phyloP scores from a whole-genome alignment of 2,329 filamentous ascomycete species.

The Drechslerella coelobrocha region DNA sequence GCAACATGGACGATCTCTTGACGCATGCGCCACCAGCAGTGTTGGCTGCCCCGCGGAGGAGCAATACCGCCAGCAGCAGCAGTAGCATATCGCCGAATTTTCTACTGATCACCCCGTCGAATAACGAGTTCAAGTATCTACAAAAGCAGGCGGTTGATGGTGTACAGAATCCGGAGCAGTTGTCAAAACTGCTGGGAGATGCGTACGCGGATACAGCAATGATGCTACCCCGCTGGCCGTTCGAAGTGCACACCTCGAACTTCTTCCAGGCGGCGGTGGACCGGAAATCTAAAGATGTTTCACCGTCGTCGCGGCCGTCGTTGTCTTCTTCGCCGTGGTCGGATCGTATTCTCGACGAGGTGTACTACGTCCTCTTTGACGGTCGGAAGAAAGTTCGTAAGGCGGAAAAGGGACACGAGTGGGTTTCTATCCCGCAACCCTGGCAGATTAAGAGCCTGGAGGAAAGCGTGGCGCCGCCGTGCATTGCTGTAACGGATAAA shows the following conservation, averaged over 20 bases:
- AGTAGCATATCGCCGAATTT: constrained; percentile 33
- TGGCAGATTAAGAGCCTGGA: constrained; percentile 48
- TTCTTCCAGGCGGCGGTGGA: constrained; percentile 27
- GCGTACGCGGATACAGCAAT: constrained; percentile 43
- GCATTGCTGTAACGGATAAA: constrained; percentile 6
- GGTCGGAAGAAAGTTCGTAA: neutral
- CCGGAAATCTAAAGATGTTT: neutral
- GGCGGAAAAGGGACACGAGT: neutral
- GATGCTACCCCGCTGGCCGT: constrained; percentile 52
- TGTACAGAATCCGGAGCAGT: neutral
- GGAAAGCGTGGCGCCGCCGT: constrained; percentile 47
- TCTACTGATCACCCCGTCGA: constrained; percentile 49
- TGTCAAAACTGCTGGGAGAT: constrained; percentile 25
- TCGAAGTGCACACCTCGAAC: constrained; percentile 48
- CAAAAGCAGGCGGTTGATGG: constrained; percentile 3
- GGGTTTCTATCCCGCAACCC: constrained; percentile 32
- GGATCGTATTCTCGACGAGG: constrained; percentile 9
- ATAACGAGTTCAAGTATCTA: constrained; percentile 26
- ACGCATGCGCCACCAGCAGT: constrained; percentile 32
- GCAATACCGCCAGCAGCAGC: neutral
- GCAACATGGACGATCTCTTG: constrained; percentile 52
- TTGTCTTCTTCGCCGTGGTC: constrained; percentile 5
- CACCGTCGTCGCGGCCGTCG: neutral
- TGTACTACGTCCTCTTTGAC: constrained; percentile 40
- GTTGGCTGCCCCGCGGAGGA: constrained; percentile 19